phyloP scores from a whole-genome alignment of 1,139 yeast species.

The Yamadazyma dendronema region DNA sequence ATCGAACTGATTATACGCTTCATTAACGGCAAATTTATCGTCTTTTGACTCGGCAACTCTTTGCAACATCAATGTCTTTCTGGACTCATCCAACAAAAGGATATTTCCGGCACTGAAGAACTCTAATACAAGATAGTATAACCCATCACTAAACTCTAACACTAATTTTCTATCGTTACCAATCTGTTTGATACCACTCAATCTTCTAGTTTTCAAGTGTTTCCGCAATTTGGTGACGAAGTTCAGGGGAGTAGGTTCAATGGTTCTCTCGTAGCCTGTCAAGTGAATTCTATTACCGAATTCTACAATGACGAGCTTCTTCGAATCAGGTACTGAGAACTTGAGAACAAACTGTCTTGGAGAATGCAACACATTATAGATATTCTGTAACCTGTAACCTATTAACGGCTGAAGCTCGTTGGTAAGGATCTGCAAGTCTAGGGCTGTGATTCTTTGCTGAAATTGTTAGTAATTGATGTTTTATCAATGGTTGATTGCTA shows the following conservation, averaged over 20 bases:
- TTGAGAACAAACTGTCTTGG: slow-evolving; percentile 74
- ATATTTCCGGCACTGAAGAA: slow-evolving; percentile 95
- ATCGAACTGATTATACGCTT: slow-evolving; percentile 61
- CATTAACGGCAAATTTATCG: slow-evolving; percentile 69
- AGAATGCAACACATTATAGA: slow-evolving; percentile 76
- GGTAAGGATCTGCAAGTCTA: slow-evolving; percentile 73
- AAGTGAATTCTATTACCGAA: slow-evolving; percentile 82
- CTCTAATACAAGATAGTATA: slow-evolving; percentile 76
- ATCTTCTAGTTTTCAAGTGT: slow-evolving; percentile 76
- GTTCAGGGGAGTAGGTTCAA: slow-evolving; percentile 78
- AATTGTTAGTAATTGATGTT: slow-evolving; percentile 12
- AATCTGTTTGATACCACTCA: slow-evolving; percentile 71
- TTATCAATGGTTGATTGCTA: slow-evolving; percentile 2
- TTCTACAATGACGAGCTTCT: slow-evolving; percentile 71
- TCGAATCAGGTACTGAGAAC: slow-evolving; percentile 82
- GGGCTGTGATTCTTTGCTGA: slow-evolving; percentile 81
- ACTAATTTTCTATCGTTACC: slow-evolving; percentile 79
- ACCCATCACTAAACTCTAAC: slow-evolving; percentile 77
- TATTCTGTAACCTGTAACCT: slow-evolving; percentile 76
- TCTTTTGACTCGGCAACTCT: slow-evolving; percentile 75
- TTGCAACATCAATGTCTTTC: slow-evolving; percentile 69
- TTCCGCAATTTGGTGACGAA: slow-evolving; percentile 85
- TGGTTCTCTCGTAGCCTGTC: slow-evolving; percentile 78
- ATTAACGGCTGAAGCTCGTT: slow-evolving; percentile 62
- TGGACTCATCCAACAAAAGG: slow-evolving; percentile 66